Evolutionary conservation across 2,329 filamentous ascomycete genomes (phyloP), one percentile per base, ranked within the genome.

Genomic region (Pseudomassariella vexata): DNA sequence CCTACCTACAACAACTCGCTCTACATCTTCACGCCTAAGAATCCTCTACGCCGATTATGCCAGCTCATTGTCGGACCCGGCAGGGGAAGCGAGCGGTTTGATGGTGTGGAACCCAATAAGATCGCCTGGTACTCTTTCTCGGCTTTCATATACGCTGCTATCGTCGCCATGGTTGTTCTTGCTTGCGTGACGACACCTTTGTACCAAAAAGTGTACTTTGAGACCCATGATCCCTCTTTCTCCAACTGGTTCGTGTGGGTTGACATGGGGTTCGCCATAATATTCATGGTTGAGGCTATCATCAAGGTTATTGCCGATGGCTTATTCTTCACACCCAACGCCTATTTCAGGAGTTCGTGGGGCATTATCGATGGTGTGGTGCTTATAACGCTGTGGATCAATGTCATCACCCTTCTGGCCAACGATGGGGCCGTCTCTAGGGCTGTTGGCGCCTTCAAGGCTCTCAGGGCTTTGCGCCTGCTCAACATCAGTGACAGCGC

Each of bases 231-330:
- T 1, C 78, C 77, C 50, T 78, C 68, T 37, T 64, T 75, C 27
- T 70, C 68, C 36, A 92, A 90, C 50, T 98, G 94, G 92, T 96
- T 95, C 53, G 84, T 94, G 5, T 96, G 86, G 76, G 85, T 85
- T 9, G 92, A 98, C 56, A 70, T 94, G 58, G 82, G 85, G 6
- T 98, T 98, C 54, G 88, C 90, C 2, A 59, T 83, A 2, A 60
- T 98, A 10, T 98, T 98, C 61, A 84, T 83, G 0, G 53, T 85
- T 6, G 92, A 98, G 58, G 87, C 89, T 1, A 50, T 79, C 5
- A 89, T 98, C 62, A 98, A 98, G 57, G 80, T 94, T 34, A 79
- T 98, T 47, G 92, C 92, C 0, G 92, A 98, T 61, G 92, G 92
- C 6, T 84, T 95, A 48, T 84, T 95, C 55, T 96, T 86, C 77